Evolutionary conservation across 2,329 filamentous ascomycete genomes (phyloP).

Genomic region (Botryosphaeria dothidea): DNA sequence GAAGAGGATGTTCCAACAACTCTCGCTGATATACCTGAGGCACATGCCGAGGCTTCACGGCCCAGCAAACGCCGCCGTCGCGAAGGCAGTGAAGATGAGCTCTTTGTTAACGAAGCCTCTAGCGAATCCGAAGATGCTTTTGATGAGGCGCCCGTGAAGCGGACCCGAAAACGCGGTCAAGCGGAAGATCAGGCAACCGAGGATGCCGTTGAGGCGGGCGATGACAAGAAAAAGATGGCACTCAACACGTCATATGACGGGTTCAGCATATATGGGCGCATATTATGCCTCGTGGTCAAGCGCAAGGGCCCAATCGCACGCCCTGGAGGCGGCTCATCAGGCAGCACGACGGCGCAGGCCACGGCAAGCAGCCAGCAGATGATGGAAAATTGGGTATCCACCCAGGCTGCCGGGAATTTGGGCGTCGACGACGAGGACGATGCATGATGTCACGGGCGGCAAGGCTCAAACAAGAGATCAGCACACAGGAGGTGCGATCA

Average conservation of each 20-base stretch:
- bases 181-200: not conserved
- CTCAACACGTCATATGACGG: slow-evolving; percentile 90
- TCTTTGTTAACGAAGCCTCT: slow-evolving; percentile 32
- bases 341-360: slow-evolving; percentile 15
- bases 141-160: slow-evolving; percentile 13
- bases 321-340: slow-evolving; percentile 18
- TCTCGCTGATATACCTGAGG: slow-evolving; percentile 60
- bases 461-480: slow-evolving; percentile 6
- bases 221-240: slow-evolving; percentile 88
- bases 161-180: slow-evolving; percentile 24
- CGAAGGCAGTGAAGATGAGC: slow-evolving; percentile 28
- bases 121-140: slow-evolving; percentile 33
- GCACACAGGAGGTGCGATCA: not conserved
- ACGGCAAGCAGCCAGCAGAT: slow-evolving; percentile 38
- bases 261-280: slow-evolving; percentile 92
- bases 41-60: slow-evolving; percentile 27
- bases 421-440: slow-evolving; percentile 37
- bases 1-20: slow-evolving; percentile 55
- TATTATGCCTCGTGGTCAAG: slow-evolving; percentile 86
- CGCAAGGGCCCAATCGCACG: slow-evolving; percentile 52
- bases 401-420: slow-evolving; percentile 39
- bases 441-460: slow-evolving; percentile 19
- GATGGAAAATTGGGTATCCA: slow-evolving; percentile 46
- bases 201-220: slow-evolving; percentile 57
- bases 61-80: slow-evolving; percentile 22